Evolutionary conservation across 345 rosid species (phyloP), one percentile per base, ranked within the genome.

Genomic region (Eucalyptus virginea): DNA sequence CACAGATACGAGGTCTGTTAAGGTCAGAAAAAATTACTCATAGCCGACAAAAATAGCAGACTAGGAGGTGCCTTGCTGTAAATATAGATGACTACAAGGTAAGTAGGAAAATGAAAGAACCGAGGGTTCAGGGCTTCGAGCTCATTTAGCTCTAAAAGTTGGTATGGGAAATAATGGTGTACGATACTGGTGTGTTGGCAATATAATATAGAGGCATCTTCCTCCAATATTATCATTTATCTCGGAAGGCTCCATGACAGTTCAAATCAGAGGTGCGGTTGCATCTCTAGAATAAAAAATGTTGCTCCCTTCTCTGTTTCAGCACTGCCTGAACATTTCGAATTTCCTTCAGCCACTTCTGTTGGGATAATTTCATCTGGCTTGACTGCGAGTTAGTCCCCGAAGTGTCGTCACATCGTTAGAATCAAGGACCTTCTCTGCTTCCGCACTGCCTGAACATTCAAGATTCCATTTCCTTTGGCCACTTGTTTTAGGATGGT

Each of bases 191-290:
- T 90, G 92, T 93, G 87, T 97, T 97, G 89, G 96, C 99, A 62
- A 94, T 95, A 93, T 96, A 97, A 50, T 94, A 94, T 72, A 96
- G 90, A 32, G 97, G 96, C 93, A 95, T 94, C 93, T 93, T 95
- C 86, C 88, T 94, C 90, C 91, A 44, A 89, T 58, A 37, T 94
- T 91, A 49, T 92, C 95, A 86, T 89, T 91, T 32, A 65, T 90
- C 88, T 88, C 94, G 18, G 67, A 69, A 62, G 93, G 91, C 88
- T 93, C 90, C 87, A 65, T 83, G 62, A 88, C 89, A 6, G 88
- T 87, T 60, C 92, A 90, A 87, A 81, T 92, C 86, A 92, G 89
- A 90, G 90, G 91, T 52, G 91, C 81, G 86, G 86, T 77, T 80
- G 93, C 91, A 62, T 90, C 94, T 51, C 91, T 89, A 48, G 92